Evolutionary conservation across 1,139 yeast species (phyloP), one percentile per base, ranked within the genome.

Genomic region (Yamadazyma blattariae): DNA sequence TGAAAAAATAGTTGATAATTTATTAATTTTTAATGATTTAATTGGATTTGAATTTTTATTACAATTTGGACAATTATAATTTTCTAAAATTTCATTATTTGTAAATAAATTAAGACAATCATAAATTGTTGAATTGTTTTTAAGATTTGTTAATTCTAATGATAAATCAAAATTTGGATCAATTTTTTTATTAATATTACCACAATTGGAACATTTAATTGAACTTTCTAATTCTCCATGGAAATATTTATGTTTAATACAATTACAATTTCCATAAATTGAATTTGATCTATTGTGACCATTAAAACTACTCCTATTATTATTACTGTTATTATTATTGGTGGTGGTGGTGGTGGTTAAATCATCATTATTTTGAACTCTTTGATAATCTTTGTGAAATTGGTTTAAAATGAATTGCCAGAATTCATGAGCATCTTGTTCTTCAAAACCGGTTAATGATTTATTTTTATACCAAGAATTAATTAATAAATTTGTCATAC

Each of bases 401-500:
- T 88, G 95, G 56, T 90, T 86, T 30, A 90, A 67, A 21, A 90
- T 54, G 56, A 90, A 89, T 55, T 92, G 97, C 82, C 95, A 82
- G 58, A 90, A 92, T 57, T 92, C 98, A 59, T 92, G 98, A 0
- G 98, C 97, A 57, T 92, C 98, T 59, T 92, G 98, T 59, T 92
- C 97, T 32, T 92, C 85, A 46, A 89, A 89, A 1, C 98, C 98
- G 0, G 97, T 95, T 39, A 92, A 73, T 18, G 89, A 77, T 47
- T 82, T 76, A 50, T 87, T 85, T 38, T 83, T 80, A 50, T 77
- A 79, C 95, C 96, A 88, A 1, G 96, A 83, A 10, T 95, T 84
- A 27, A 77, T 74, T 36, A 90, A 65, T 31, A 90, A 61, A 34
- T 81, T 73, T 1, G 88, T 79, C 44, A 87, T 80, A 0, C 95